A percentile compares a stretch with the other conserved stretches of the same genome.
These are phyloP conservation scores for Termitomyces sp. DNA, from an alignment of 768 basidiomycete species.

Conservation along the genomic window DNA sequence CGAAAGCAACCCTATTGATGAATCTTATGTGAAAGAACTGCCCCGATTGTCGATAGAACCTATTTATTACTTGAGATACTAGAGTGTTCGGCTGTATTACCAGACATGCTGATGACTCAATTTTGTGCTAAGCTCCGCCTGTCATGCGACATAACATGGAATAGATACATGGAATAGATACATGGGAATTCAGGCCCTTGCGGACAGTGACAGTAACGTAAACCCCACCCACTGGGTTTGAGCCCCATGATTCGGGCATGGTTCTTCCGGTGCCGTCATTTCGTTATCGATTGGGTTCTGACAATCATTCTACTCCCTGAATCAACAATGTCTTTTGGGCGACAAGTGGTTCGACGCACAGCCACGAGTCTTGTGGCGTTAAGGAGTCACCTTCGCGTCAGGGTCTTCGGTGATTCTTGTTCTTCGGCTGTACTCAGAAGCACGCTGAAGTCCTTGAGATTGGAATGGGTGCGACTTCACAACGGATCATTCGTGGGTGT, in stretches of 20 bases:
- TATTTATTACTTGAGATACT: background rate
- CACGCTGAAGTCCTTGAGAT: background rate
- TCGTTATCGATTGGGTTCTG: constrained; percentile 3
- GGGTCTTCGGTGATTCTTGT: constrained; percentile 4
- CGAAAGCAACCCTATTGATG: constrained; percentile 3
- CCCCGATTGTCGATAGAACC: background rate
- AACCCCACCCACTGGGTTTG: background rate
- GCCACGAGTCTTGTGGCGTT: constrained; percentile 24
- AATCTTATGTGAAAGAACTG: constrained; percentile 6
- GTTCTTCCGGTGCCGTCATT: constrained; percentile 4
- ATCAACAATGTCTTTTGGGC: background rate
- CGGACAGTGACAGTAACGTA: background rate
- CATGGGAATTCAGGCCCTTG: constrained; percentile 1
- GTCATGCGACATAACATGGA: constrained; percentile 7
- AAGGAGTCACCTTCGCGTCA: constrained; percentile 2
- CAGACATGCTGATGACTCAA: background rate
- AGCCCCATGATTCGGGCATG: background rate
- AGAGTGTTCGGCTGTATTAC: background rate
- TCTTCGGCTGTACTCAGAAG: background rate
- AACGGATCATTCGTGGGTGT: constrained; percentile 3
- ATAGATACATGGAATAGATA: background rate
- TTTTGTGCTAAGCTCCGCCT: background rate
- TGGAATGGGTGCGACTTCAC: background rate
- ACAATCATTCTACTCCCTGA: constrained; percentile 2
- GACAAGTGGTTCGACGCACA: constrained; percentile 15